Percentiles rank a stretch among this genome's conserved stretches.
Evolutionary conservation across 2,329 filamentous ascomycete genomes (phyloP).

Genomic region (Fusarium avenaceum): DNA sequence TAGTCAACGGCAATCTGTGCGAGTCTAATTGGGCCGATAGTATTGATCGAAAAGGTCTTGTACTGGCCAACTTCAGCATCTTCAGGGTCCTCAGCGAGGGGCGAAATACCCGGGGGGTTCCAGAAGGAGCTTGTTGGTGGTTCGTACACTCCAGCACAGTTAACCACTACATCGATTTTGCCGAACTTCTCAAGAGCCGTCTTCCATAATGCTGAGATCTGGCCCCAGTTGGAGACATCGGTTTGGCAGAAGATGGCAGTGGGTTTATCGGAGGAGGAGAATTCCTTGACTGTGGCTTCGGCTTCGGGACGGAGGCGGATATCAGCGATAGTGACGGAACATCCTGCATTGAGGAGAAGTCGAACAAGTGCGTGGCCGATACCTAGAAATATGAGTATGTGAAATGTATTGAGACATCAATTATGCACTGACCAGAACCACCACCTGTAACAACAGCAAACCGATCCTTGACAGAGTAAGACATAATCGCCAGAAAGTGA

Average conservation of each 20-base stretch:
- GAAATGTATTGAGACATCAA: too few relatives aligned
- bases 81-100: conserved; percentile 34
- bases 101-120: conserved; percentile 44
- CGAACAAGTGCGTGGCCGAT: conserved; percentile 17
- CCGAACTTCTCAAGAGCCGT: conserved; percentile 62
- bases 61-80: conserved; percentile 44
- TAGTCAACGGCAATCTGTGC: conserved; percentile 50
- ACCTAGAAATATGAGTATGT: conserved; percentile 6
- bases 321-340: conserved; percentile 20
- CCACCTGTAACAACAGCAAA: conserved; percentile 36
- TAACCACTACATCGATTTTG: conserved; percentile 71
- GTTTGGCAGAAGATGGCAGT: conserved; percentile 44
- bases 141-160: conserved; percentile 69
- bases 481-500: conserved; percentile 5
- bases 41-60: conserved; percentile 48
- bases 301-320: conserved; percentile 26
- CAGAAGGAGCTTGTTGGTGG: conserved; percentile 49
- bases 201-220: conserved; percentile 47
- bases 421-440: conserved; percentile 22
- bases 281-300: conserved; percentile 6
- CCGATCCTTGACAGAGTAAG: conserved; percentile 17
- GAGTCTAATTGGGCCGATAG: conserved; percentile 46
- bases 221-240: conserved; percentile 46
- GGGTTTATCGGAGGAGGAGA: not conserved
- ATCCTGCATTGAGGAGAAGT: conserved; percentile 7